Percentiles rank a stretch among this genome's conserved stretches.
Evolutionary conservation across 345 rosid species (phyloP).

Genomic region (Aurinia saxatilis): DNA sequence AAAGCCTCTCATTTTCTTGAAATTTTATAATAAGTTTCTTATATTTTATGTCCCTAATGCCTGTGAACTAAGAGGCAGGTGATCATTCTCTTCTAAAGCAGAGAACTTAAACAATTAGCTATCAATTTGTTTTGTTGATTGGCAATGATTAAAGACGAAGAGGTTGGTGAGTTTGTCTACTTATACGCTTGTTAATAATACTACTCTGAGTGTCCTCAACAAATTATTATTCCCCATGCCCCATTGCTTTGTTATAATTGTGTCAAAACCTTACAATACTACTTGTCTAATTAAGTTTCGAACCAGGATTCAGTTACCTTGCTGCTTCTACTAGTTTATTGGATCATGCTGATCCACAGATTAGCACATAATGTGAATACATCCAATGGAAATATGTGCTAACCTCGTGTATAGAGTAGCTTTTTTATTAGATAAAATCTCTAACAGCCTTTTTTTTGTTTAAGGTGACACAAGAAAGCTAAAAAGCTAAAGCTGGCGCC

Average conservation of each 20-base stretch:
- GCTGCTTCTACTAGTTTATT: neutral
- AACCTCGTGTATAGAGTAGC: constrained; percentile 3
- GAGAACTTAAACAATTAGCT: neutral
- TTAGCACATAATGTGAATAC: neutral
- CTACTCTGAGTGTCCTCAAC: neutral
- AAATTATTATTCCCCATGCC: neutral
- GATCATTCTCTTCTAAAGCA: constrained; percentile 6
- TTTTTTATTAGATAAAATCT: constrained; percentile 1
- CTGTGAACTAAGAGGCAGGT: neutral
- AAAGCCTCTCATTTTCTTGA: neutral
- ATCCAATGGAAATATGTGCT: neutral
- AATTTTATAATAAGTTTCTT: neutral
- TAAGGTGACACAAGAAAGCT: constrained; percentile 23
- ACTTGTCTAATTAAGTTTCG: neutral
- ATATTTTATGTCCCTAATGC: neutral
- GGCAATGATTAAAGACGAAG: constrained; percentile 22
- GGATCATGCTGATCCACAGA: neutral
- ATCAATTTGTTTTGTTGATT: constrained; percentile 11
- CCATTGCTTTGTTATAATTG: neutral
- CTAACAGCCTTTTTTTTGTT: neutral
- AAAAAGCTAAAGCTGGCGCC: constrained; percentile 1
- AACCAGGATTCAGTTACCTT: too few relatives aligned
- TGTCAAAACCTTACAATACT: neutral
- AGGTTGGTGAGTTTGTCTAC: constrained; percentile 19
- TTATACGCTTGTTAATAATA: neutral